Evolutionary conservation across 257 asterid genomes (phyloP), one percentile per base, ranked within the genome.

Genomic region (Scutellaria minor): DNA sequence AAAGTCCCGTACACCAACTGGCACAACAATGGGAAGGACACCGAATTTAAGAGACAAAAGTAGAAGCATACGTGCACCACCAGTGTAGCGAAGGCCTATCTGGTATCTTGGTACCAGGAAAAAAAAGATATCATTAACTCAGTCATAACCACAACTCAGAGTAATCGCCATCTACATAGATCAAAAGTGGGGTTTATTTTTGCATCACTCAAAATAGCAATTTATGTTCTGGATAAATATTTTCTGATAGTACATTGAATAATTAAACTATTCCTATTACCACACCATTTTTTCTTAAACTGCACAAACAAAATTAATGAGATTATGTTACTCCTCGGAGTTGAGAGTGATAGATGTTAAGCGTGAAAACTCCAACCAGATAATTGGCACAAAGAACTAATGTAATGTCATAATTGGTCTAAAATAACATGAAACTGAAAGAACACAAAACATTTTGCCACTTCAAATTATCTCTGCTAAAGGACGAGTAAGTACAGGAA

Each of bases 1-100:
- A 77, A 95, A 92, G 72, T 95, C 90, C 52, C 96, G 86, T 37
- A 95, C 90, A 53, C 93, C 98, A 39, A 95, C 96, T 47, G 99
- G 99, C 81, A 95, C 96, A 61, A 79, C 70, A 48, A 95, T 77
- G 67, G 99, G 98, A 72, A 95, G 78, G 66, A 88, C 69, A 70
- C 98, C 81, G 61, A 95, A 91, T 39, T 90, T 92, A 47, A 95
- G 92, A 35, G 97, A 88, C 77, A 95, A 78, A 68, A 81, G 85
- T 78, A 95, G 85, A 59, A 95, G 95, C 98, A 95, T 89, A 41
- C 99, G 97, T 3, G 97, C 99, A 78, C 97, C 98, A 64, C 89
- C 89, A 63, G 89, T 77, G 73, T 85, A 85, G 7, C 89, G 86
- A 51, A 85, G 74, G 71, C 89, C 86, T 70, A 92, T 89, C 85